Evolutionary conservation across 164 flowering plant genomes (phyloP).

Genomic region (Aristolochia contorta): DNA sequence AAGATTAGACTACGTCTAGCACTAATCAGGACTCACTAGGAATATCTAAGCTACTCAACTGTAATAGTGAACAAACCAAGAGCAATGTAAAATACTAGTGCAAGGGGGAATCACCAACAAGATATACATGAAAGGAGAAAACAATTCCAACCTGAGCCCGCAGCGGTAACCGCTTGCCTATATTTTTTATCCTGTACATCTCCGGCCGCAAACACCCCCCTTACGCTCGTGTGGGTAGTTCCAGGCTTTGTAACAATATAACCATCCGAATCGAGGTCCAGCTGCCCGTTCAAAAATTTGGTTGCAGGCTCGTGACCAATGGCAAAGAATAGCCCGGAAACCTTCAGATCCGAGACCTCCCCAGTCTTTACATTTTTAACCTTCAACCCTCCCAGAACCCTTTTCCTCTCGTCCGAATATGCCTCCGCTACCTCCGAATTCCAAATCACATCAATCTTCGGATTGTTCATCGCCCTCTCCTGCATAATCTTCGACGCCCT

Average conservation of each 20-base stretch:
- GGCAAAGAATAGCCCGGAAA: constrained; percentile 83
- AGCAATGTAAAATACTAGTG: too few relatives aligned
- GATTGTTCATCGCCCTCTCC: constrained; percentile 54
- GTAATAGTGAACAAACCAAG: too few relatives aligned
- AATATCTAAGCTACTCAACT: too few relatives aligned
- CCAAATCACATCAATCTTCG: constrained; percentile 84
- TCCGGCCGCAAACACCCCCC: constrained; percentile 93
- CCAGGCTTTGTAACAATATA: constrained; percentile 82
- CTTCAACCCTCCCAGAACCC: constrained; percentile 63
- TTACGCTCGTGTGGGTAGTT: constrained; percentile 66
- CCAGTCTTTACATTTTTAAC: constrained; percentile 64
- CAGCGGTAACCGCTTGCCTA: constrained; percentile 94
- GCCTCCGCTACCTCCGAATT: constrained; percentile 72
- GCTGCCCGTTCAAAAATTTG: constrained; percentile 74
- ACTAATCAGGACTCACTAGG: too few relatives aligned
- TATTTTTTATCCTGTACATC: constrained; percentile 99
- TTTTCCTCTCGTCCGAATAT: constrained; percentile 38
- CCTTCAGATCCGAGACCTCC: constrained; percentile 60
- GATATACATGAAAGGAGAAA: background rate
- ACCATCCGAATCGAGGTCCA: constrained; percentile 76
- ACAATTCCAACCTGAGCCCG: constrained; percentile 61
- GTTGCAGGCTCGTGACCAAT: constrained; percentile 99
- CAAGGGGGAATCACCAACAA: background rate
- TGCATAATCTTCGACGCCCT: constrained; percentile 97
- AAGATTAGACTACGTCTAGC: too few relatives aligned